These are phyloP conservation scores for Candida pseudoviswanathii DNA, from an alignment of 1,139 yeast species.

Conservation along the genomic window DNA sequence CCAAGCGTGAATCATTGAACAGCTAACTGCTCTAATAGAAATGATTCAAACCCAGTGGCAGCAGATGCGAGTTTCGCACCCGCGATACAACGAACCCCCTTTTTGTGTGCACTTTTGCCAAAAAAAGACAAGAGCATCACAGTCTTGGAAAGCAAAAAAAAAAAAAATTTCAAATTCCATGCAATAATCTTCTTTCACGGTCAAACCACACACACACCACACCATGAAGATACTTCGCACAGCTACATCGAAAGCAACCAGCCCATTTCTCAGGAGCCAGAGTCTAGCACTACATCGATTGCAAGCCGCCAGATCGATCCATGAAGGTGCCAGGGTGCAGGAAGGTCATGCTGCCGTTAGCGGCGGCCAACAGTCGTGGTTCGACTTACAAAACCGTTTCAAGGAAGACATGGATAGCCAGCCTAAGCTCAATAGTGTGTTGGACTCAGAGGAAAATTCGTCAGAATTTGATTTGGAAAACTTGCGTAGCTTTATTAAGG, in stretches of 20 bases:
- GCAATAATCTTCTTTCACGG: too few species aligned
- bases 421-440: not conserved
- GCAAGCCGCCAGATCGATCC: not conserved
- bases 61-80: too few species aligned
- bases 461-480: conserved; percentile 7
- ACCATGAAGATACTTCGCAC: not conserved
- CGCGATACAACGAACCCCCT: too few species aligned
- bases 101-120: too few species aligned
- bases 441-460: not conserved
- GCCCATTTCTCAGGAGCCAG: not conserved
- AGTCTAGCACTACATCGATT: not conserved
- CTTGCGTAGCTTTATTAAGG: conserved; percentile 11
- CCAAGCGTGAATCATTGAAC: too few species aligned
- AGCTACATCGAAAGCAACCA: not conserved
- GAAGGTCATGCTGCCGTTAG: not conserved
- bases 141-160: too few species aligned
- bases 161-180: too few species aligned
- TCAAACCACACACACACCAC: not conserved
- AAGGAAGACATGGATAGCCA: not conserved
- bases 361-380: too few species aligned
- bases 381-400: not conserved
- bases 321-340: not conserved
- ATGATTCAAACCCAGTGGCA: too few species aligned
- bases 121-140: too few species aligned
- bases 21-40: too few species aligned